Evolutionary conservation across 2,329 filamentous ascomycete species (phyloP).

Genomic region (Sporothrix variecibatus): DNA sequence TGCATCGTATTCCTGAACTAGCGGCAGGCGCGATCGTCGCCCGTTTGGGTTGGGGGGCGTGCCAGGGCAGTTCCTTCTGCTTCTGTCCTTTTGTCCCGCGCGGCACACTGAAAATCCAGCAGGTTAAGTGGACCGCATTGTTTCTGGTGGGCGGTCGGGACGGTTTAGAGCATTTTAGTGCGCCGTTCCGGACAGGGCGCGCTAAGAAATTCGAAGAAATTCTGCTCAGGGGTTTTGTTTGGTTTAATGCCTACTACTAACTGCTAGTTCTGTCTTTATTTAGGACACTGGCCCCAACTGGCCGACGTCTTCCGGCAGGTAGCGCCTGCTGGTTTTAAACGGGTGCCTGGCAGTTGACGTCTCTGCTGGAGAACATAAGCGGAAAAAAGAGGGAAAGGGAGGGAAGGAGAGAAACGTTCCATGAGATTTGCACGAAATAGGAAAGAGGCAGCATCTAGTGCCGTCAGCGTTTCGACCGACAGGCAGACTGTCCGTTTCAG

Average conservation of each 20-base stretch:
- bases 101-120: conserved; percentile 4
- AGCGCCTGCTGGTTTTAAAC: neutral
- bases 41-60: neutral
- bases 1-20: conserved; percentile 1
- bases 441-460: neutral
- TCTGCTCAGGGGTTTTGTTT: conserved; percentile 12
- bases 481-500: conserved; percentile 3
- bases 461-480: neutral
- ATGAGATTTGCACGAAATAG: neutral
- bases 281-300: neutral
- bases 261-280: conserved; percentile 3
- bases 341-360: conserved; percentile 7
- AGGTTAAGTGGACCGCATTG: neutral
- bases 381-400: neutral
- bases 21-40: conserved; percentile 21
- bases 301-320: neutral
- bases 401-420: neutral
- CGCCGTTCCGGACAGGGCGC: neutral
- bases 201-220: conserved; percentile 19
- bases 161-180: neutral
- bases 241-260: neutral
- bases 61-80: neutral
- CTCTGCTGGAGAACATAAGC: neutral
- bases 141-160: neutral
- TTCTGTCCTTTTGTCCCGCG: neutral